These are phyloP conservation scores for Pisolithus albus DNA, from an alignment of 768 basidiomycete species.

Conservation along the genomic window DNA sequence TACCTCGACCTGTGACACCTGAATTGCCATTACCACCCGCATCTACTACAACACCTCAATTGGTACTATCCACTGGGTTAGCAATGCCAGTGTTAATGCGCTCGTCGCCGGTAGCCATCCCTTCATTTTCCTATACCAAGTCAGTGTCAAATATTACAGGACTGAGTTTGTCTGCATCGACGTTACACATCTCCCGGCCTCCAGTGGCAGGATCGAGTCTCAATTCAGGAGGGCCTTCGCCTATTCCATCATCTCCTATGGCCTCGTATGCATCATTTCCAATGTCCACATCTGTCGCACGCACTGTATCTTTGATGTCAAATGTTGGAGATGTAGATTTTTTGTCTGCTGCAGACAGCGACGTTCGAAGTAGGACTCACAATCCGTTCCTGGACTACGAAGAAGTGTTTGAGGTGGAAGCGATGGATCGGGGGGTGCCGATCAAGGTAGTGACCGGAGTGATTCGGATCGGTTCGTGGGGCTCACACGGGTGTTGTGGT, in stretches of 20 bases:
- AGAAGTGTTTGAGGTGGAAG: slow-evolving; percentile 2
- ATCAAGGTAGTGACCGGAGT: background rate
- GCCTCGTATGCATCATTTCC: slow-evolving; percentile 14
- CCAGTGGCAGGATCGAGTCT: slow-evolving; percentile 5
- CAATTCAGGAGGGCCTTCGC: background rate
- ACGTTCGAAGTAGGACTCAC: slow-evolving; percentile 1
- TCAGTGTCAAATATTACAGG: background rate
- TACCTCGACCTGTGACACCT: too few species aligned
- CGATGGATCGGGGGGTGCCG: background rate
- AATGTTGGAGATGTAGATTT: slow-evolving; percentile 14
- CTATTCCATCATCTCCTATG: slow-evolving; percentile 8
- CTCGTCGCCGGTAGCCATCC: background rate
- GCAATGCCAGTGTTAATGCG: background rate
- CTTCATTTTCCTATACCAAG: background rate
- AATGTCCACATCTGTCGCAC: slow-evolving; percentile 17
- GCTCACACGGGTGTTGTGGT: slow-evolving; percentile 1
- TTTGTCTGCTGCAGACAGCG: slow-evolving; percentile 17
- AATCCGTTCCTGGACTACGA: slow-evolving; percentile 23
- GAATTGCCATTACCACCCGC: too few species aligned
- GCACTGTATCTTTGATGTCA: slow-evolving; percentile 13
- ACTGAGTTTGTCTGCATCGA: background rate
- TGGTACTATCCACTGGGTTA: too few species aligned
- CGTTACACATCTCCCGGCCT: background rate
- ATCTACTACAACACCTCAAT: too few species aligned
- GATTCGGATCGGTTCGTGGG: background rate